Percentiles rank a stretch among this genome's conserved stretches.
Evolutionary conservation across 2,329 filamentous ascomycete genomes (phyloP).

Genomic region (Aureobasidium sp.): DNA sequence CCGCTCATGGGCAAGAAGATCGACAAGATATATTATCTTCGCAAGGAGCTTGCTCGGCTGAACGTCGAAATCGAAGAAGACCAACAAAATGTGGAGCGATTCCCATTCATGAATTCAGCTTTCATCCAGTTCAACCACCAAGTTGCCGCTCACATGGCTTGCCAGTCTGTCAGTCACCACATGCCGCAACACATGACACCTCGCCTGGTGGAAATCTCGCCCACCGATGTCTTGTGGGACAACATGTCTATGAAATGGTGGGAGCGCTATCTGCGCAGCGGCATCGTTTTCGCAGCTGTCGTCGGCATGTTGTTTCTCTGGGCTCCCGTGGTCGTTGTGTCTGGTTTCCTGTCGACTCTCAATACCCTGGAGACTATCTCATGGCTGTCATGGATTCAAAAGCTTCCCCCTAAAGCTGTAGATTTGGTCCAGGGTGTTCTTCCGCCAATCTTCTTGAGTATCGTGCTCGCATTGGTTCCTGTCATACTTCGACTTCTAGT

Average conservation of each 20-base stretch:
- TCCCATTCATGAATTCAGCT: slow-evolving; percentile 88
- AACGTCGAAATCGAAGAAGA: slow-evolving; percentile 91
- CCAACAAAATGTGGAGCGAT: slow-evolving; percentile 76
- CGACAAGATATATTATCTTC: slow-evolving; percentile 88
- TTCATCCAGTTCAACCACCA: slow-evolving; percentile 99
- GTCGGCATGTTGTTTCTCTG: slow-evolving; percentile 75
- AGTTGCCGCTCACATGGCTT: slow-evolving; percentile 96
- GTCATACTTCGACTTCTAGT: slow-evolving; percentile 69
- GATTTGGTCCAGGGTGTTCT: slow-evolving; percentile 78
- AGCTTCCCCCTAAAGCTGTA: slow-evolving; percentile 53
- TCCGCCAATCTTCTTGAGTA: slow-evolving; percentile 66
- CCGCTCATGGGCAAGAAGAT: slow-evolving; percentile 65
- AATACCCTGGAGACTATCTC: slow-evolving; percentile 56
- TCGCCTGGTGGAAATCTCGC: slow-evolving; percentile 85
- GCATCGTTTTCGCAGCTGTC: slow-evolving; percentile 58
- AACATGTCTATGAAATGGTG: slow-evolving; percentile 97
- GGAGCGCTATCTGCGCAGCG: slow-evolving; percentile 71
- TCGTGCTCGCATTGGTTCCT: slow-evolving; percentile 76
- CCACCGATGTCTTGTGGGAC: slow-evolving; percentile 89
- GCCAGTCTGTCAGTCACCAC: slow-evolving; percentile 85
- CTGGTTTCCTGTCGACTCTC: slow-evolving; percentile 73
- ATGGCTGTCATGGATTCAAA: slow-evolving; percentile 65
- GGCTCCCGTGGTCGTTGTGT: slow-evolving; percentile 86
- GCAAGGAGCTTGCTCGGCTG: slow-evolving; percentile 74
- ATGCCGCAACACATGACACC: slow-evolving; percentile 90